phyloP scores from a whole-genome alignment of 805 yeast species.

The Grigorovia transvaalensis region DNA sequence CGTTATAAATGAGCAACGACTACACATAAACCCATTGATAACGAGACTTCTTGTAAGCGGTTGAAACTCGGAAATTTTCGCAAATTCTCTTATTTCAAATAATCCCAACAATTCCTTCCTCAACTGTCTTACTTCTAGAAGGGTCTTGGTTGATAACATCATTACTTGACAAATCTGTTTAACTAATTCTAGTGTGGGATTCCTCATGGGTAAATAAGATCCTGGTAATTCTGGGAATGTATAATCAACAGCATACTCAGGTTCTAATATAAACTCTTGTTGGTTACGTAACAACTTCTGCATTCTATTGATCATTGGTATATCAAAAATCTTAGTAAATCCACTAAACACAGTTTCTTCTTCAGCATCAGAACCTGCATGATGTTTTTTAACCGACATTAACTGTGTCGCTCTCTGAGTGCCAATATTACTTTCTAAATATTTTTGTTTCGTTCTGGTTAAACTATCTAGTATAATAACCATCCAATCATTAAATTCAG shows the following conservation, averaged over 20 bases:
- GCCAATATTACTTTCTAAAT: constrained; percentile 25
- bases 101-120: constrained; percentile 63
- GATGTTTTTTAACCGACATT: constrained; percentile 33
- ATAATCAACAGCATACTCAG: constrained; percentile 54
- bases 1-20: constrained; percentile 59
- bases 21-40: constrained; percentile 64
- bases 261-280: constrained; percentile 58
- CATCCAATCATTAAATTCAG: constrained; percentile 85
- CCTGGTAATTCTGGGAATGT: constrained; percentile 74
- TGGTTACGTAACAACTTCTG: constrained; percentile 58
- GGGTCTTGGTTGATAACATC: constrained; percentile 51
- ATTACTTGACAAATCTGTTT: constrained; percentile 67
- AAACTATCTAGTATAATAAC: constrained; percentile 63
- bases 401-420: constrained; percentile 64
- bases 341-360: constrained; percentile 35
- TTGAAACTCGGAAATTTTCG: constrained; percentile 56
- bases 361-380: constrained; percentile 24
- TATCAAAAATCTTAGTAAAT: constrained; percentile 46
- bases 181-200: constrained; percentile 72
- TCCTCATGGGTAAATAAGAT: constrained; percentile 43
- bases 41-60: constrained; percentile 67
- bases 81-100: constrained; percentile 78
- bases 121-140: constrained; percentile 62
- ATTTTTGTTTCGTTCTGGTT: constrained; percentile 40
- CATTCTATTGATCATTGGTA: constrained; percentile 56